Conservation (phyloP, 805 yeast genomes). For the Suhomyces xylopsoci region DNA sequence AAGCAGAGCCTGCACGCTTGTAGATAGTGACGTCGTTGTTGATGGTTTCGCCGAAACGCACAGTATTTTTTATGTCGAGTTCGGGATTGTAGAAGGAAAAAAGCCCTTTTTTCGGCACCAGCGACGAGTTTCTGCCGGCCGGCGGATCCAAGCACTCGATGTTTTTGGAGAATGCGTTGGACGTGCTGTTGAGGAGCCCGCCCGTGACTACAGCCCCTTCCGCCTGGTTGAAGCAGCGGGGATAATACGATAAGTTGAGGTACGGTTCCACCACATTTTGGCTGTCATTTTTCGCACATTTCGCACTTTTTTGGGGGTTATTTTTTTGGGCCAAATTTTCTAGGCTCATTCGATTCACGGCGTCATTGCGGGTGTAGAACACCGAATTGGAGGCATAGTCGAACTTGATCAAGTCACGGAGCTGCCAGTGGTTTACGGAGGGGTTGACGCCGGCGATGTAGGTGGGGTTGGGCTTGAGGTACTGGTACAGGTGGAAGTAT, state of each 20-base stretch:
- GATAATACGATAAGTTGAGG: constrained; percentile 58
- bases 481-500: constrained; percentile 39
- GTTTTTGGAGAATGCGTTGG: constrained; percentile 23
- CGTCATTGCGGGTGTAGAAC: constrained; percentile 57
- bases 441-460: constrained; percentile 32
- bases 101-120: constrained; percentile 48
- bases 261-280: constrained; percentile 20
- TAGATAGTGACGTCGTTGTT: constrained; percentile 72
- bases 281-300: too few relatives aligned
- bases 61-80: constrained; percentile 45
- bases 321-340: neutral
- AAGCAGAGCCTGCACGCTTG: constrained; percentile 37
- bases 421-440: constrained; percentile 67
- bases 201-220: constrained; percentile 51
- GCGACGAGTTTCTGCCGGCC: neutral
- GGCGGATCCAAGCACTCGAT: constrained; percentile 20
- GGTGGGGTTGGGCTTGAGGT: constrained; percentile 33
- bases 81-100: constrained; percentile 55
- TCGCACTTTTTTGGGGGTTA: neutral
- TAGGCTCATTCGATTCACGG: constrained; percentile 30
- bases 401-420: constrained; percentile 67
- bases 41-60: constrained; percentile 73
- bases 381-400: constrained; percentile 43
- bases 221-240: constrained; percentile 63
- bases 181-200: constrained; percentile 44